Base-by-base conservation (phyloP, 202 grass and related monocot species). In the Dendrocalamus latiflorus region DNA sequence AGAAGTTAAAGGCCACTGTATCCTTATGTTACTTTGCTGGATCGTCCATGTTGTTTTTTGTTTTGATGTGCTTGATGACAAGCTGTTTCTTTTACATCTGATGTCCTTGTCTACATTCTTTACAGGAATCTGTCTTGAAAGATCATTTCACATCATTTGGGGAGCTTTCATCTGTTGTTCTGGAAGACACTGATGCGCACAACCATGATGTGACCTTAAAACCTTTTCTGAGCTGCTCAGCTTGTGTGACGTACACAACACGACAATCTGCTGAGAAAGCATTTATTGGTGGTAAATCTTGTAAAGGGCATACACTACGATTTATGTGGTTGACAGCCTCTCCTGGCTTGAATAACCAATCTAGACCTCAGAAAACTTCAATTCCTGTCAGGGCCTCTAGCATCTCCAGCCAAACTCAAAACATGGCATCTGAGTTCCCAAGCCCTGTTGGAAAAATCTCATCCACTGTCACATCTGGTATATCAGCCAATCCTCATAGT, bases 81-180 rank as follows among this genome's bases (percentile, higher is more conserved):
- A 72, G 39, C 56, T 83, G 18, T 69, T 74, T 78, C 6, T 41
- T 82, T 43, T 43, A 53, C 30, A 47, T 83, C 72, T 89, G 30
- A 85, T 74, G 54, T 81, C 51, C 50, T 81, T 47, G 14, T 14
- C 83, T 66, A 34, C 53, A 60, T 78, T 72, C 48, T 83, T 88
- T 87, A 61, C 89, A 98, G 95, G 89, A 95, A 74, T 87, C 85
- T 83, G 55, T 85, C 74, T 87, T 98, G 77, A 89, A 78, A 79
- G 95, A 95, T 74, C 93, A 98, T 87, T 98, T 25, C 91, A 95
- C 91, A 68, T 93, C 88, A 68, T 98, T 95, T 75, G 95, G 95
- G 50, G 93, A 93, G 67, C 76, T 98, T 65, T 84, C 91, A 49
- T 95, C 91, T 88, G 71, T 98, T 83, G 80, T 88, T 61, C 68